phyloP scores from a whole-genome alignment of 345 rosid genomes.

The Pugionium cornutum region DNA sequence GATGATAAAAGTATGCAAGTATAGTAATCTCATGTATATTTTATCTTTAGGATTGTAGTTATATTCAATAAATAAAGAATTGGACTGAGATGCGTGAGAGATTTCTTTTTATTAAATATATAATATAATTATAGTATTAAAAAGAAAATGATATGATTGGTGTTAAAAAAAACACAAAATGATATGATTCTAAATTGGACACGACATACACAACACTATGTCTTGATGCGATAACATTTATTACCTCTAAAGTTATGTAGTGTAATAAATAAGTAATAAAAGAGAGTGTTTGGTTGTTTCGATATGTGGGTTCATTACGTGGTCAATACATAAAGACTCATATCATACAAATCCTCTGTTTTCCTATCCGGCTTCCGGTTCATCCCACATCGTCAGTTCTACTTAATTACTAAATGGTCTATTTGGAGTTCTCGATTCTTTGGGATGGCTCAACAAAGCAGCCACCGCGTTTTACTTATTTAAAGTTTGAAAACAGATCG shows the following conservation, averaged over 20 bases:
- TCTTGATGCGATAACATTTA: slow-evolving; percentile 37
- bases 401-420: too few species aligned
- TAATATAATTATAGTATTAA: slow-evolving; percentile 10
- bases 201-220: slow-evolving; percentile 40
- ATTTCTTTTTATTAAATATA: slow-evolving; percentile 30
- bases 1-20: slow-evolving; percentile 27
- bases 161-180: neutral
- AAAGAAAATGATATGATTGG: slow-evolving; percentile 39
- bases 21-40: slow-evolving; percentile 18
- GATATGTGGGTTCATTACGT: slow-evolving; percentile 39
- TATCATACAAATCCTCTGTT: slow-evolving; percentile 28
- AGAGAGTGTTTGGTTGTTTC: slow-evolving; percentile 33
- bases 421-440: too few species aligned
- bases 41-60: slow-evolving; percentile 36
- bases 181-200: slow-evolving; percentile 45
- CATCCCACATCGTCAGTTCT: too few species aligned
- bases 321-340: slow-evolving; percentile 41
- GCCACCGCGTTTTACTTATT: too few species aligned
- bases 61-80: slow-evolving; percentile 34
- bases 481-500: too few species aligned
- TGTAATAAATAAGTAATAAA: slow-evolving; percentile 17
- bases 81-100: slow-evolving; percentile 43
- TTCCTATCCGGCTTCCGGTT: neutral
- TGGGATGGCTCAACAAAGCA: too few species aligned
- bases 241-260: slow-evolving; percentile 21